Percentiles rank a stretch among this genome's conserved stretches.
Conservation (phyloP, 345 rosid species). For the Murraya koenigii region DNA sequence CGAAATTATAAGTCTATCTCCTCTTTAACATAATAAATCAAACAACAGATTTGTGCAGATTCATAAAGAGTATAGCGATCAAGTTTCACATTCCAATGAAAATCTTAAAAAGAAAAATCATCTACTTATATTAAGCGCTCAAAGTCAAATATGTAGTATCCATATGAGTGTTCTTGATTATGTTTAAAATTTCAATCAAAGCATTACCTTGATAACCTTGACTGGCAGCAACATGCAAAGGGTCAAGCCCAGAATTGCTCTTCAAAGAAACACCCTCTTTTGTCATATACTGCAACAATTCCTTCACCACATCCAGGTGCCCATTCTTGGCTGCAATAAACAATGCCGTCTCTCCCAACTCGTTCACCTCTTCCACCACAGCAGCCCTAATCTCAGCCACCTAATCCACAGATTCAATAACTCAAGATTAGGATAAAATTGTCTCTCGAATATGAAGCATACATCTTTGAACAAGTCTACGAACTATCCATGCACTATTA, state of each 20-base stretch:
- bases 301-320: constrained; percentile 69
- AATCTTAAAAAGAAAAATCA: background rate
- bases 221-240: constrained; percentile 80
- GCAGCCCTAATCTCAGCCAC: constrained; percentile 70
- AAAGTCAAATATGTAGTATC: background rate
- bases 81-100: background rate
- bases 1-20: no score
- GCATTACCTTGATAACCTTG: constrained; percentile 77
- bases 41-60: no score
- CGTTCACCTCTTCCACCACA: constrained; percentile 84
- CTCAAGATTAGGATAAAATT: background rate
- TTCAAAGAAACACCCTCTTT: constrained; percentile 59
- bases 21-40: no score
- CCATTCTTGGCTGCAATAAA: constrained; percentile 87
- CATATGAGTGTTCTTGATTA: background rate
- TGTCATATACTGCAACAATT: constrained; percentile 56
- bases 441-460: background rate
- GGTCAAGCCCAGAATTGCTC: constrained; percentile 65
- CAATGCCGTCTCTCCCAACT: constrained; percentile 89
- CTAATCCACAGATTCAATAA: constrained; percentile 16
- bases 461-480: background rate
- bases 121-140: no score
- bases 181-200: background rate
- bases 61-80: no score
- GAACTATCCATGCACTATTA: background rate